Conservation (phyloP, 495 filamentous ascomycete genomes). For the Aspergillus saccharolyticus region DNA sequence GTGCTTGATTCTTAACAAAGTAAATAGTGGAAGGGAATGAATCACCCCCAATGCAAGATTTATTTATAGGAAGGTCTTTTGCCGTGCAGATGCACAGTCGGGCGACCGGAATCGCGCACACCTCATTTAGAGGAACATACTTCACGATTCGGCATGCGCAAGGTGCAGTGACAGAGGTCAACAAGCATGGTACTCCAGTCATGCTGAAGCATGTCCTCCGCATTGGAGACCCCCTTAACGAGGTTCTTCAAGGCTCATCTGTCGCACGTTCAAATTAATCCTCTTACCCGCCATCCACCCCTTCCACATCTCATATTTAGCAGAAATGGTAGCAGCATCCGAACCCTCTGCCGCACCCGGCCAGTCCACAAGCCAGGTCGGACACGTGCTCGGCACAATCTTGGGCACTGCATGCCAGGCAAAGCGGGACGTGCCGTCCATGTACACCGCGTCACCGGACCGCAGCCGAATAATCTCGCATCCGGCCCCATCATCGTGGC, state of each 20-base stretch:
- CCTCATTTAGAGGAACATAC: too few species aligned
- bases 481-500: conserved; percentile 35
- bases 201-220: too few species aligned
- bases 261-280: conserved; percentile 86
- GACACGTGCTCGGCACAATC: conserved; percentile 71
- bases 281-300: conserved; percentile 83
- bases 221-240: too few species aligned
- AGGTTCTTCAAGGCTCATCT: conserved; percentile 55
- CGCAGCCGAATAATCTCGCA: conserved; percentile 61
- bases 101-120: too few species aligned
- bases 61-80: too few species aligned
- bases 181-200: too few species aligned
- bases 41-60: too few species aligned
- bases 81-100: too few species aligned
- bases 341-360: conserved; percentile 40
- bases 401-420: conserved; percentile 95
- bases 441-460: conserved; percentile 79
- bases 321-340: conserved; percentile 14
- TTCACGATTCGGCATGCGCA: too few species aligned
- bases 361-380: conserved; percentile 68
- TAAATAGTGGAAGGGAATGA: too few species aligned
- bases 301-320: conserved; percentile 58
- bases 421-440: conserved; percentile 71
- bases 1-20: too few species aligned
- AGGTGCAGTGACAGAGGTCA: too few species aligned